A percentile compares a stretch with the other conserved stretches of the same genome.
Evolutionary conservation across 1,284 basidiomycete species (phyloP).

Genomic region (Coniferiporia weirii): DNA sequence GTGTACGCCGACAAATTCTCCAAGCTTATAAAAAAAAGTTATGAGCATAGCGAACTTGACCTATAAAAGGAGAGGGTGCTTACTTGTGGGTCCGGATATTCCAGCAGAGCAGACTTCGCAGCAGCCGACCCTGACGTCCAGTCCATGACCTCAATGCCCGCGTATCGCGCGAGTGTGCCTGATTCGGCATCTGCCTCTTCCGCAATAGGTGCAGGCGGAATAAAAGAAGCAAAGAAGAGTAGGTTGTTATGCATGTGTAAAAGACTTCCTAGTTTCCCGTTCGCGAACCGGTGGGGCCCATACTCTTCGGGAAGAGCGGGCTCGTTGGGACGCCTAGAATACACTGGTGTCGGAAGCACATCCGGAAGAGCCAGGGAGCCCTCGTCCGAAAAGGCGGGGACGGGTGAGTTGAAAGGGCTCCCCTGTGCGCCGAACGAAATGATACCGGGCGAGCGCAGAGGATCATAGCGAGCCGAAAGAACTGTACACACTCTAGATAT

Average conservation of each 20-base stretch:
- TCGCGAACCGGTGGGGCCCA: constrained; percentile 8
- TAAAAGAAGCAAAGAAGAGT: constrained; percentile 11
- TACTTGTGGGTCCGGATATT: constrained; percentile 15
- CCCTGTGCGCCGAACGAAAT: neutral
- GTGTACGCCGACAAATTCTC: constrained; percentile 8
- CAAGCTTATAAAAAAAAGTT: constrained; percentile 1
- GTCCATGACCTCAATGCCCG: constrained; percentile 13
- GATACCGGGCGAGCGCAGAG: neutral
- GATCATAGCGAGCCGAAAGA: constrained; percentile 6
- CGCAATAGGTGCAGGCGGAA: neutral
- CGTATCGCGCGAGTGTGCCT: neutral
- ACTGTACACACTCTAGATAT: neutral
- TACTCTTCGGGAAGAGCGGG: neutral
- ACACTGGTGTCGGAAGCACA: neutral
- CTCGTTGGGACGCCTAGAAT: neutral
- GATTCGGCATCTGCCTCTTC: neutral
- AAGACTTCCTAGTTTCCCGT: constrained; percentile 11
- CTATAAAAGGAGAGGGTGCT: neutral
- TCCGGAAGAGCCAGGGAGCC: neutral
- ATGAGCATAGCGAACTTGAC: neutral
- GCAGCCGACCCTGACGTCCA: neutral
- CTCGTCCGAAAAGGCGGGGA: constrained; percentile 4
- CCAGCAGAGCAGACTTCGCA: constrained; percentile 8
- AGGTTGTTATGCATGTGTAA: constrained; percentile 2
- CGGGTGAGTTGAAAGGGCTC: constrained; percentile 4